Evolutionary conservation across 176 grass and related monocot species (phyloP).

Genomic region (Aegilops umbellulata): DNA sequence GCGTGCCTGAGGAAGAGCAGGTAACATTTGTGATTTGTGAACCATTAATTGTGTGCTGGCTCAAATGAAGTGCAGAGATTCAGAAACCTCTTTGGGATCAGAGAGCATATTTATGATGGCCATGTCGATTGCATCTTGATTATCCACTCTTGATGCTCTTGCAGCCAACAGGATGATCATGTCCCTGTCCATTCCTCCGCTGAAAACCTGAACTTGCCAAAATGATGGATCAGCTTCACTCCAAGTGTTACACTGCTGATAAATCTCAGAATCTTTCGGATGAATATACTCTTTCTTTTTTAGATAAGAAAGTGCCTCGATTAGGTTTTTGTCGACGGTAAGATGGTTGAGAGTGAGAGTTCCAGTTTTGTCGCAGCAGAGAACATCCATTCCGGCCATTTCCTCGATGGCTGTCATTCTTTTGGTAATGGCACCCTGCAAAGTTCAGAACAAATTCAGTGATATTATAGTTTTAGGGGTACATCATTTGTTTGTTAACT

Average conservation of each 20-base stretch:
- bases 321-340: slow-evolving; percentile 73
- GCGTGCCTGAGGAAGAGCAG: slow-evolving; percentile 53
- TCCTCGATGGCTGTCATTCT: slow-evolving; percentile 92
- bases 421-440: slow-evolving; percentile 89
- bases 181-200: slow-evolving; percentile 65
- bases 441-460: neutral
- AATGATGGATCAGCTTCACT: neutral
- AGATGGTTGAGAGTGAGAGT: slow-evolving; percentile 84
- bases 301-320: slow-evolving; percentile 37
- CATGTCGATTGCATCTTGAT: slow-evolving; percentile 91
- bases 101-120: slow-evolving; percentile 76
- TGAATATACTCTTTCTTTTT: neutral
- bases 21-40: neutral
- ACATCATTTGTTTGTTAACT: neutral
- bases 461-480: neutral
- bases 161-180: slow-evolving; percentile 69
- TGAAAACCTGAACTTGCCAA: slow-evolving; percentile 55
- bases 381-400: slow-evolving; percentile 92
- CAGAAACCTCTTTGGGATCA: slow-evolving; percentile 75
- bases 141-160: slow-evolving; percentile 73
- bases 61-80: neutral
- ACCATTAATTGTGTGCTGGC: neutral
- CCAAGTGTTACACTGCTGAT: neutral
- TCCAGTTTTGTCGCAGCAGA: slow-evolving; percentile 90
- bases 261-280: neutral